Conservation (phyloP, 176 grass and related monocot species). For the Thinopyrum elongatum region DNA sequence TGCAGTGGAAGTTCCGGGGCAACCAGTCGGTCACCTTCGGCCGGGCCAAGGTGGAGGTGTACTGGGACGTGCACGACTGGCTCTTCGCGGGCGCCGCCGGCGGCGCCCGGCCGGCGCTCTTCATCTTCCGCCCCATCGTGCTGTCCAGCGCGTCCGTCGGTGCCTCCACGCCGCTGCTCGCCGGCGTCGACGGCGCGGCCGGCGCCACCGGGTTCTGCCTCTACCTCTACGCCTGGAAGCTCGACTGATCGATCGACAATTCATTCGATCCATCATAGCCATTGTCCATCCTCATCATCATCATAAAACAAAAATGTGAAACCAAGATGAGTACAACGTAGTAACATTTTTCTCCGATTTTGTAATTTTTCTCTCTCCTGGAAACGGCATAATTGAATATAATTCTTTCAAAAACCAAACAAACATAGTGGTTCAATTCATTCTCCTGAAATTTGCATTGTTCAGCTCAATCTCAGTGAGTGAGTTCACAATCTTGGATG, state of each 20-base stretch:
- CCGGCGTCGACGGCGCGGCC: neutral
- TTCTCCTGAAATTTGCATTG: neutral
- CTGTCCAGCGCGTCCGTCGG: slow-evolving; percentile 25
- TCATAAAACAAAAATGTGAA: neutral
- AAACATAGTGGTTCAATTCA: neutral
- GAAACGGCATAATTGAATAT: slow-evolving; percentile 31
- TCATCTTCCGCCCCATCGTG: slow-evolving; percentile 73
- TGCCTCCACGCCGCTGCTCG: neutral
- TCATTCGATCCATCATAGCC: too few relatives aligned
- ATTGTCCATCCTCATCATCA: neutral
- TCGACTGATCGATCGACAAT: slow-evolving; percentile 38
- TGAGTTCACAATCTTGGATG: neutral
- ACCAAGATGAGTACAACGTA: neutral
- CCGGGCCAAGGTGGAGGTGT: slow-evolving; percentile 73
- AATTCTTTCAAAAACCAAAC: neutral
- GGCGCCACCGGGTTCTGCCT: slow-evolving; percentile 51
- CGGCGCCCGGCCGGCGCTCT: slow-evolving; percentile 59
- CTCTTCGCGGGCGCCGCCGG: slow-evolving; percentile 54
- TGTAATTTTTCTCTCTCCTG: neutral
- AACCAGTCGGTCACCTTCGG: slow-evolving; percentile 78
- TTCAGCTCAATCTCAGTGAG: neutral
- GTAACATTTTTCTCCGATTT: slow-evolving; percentile 27
- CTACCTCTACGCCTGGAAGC: slow-evolving; percentile 88
- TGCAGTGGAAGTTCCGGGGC: slow-evolving; percentile 90
- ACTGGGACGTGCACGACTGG: slow-evolving; percentile 95